A percentile compares a stretch with the other conserved stretches of the same genome.
These are phyloP conservation scores for Penicillium sp. DNA, from an alignment of 2,329 filamentous ascomycete species.

Conservation along the genomic window DNA sequence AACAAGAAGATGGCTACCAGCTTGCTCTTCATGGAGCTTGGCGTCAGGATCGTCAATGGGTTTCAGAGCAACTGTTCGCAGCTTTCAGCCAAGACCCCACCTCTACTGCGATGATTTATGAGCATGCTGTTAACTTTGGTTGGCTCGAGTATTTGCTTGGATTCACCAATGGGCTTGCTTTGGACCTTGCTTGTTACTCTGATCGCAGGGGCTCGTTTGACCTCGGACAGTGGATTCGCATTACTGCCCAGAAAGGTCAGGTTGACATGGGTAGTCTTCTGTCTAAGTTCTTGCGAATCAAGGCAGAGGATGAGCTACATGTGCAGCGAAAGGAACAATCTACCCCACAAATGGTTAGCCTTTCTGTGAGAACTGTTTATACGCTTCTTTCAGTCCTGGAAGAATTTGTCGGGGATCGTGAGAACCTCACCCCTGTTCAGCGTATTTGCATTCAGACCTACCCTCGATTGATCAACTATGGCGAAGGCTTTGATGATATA, in stretches of 20 bases:
- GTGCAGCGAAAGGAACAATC: slow-evolving; percentile 70
- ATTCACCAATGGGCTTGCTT: slow-evolving; percentile 77
- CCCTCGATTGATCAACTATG: slow-evolving; percentile 93
- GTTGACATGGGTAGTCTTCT: slow-evolving; percentile 70
- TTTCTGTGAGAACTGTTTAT: slow-evolving; percentile 83
- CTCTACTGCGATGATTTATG: slow-evolving; percentile 68
- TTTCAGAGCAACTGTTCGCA: slow-evolving; percentile 76
- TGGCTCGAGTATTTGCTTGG: slow-evolving; percentile 83
- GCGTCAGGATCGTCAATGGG: slow-evolving; percentile 87
- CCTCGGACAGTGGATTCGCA: slow-evolving; percentile 75
- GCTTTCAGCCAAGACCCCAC: slow-evolving; percentile 70
- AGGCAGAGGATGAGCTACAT: slow-evolving; percentile 76
- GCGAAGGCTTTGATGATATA: slow-evolving; percentile 86
- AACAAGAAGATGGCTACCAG: slow-evolving; percentile 73
- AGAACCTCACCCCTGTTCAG: slow-evolving; percentile 78
- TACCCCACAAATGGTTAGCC: slow-evolving; percentile 67
- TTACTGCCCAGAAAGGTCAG: slow-evolving; percentile 63
- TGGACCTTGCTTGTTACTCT: slow-evolving; percentile 82
- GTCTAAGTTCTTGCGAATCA: slow-evolving; percentile 78
- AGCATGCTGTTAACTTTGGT: slow-evolving; percentile 75
- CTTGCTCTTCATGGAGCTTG: slow-evolving; percentile 91
- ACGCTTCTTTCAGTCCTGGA: slow-evolving; percentile 77
- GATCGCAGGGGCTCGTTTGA: slow-evolving; percentile 80
- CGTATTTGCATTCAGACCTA: slow-evolving; percentile 89
- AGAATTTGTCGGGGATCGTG: slow-evolving; percentile 59